Conservation (phyloP, 1,284 basidiomycete genomes). For the Afroboletus lepidellus region DNA sequence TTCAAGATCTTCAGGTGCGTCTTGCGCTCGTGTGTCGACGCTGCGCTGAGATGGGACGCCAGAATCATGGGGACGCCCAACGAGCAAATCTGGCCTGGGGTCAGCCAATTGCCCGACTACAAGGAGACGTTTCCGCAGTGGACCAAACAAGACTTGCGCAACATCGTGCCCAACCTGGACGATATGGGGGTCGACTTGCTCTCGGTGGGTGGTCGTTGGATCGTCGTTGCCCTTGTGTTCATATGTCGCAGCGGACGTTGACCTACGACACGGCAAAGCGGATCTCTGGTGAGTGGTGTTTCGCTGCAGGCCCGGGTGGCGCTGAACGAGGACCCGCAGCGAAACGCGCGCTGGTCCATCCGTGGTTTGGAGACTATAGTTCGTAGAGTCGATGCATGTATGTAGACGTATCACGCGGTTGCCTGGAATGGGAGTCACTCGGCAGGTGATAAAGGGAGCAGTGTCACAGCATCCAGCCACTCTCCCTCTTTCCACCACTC, state of each 20-base stretch:
- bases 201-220: conserved; percentile 44
- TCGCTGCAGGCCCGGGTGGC: conserved; percentile 4
- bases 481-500: neutral
- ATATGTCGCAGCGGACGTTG: conserved; percentile 61
- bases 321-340: conserved; percentile 44
- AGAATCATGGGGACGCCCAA: conserved; percentile 95
- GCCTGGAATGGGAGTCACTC: conserved; percentile 26
- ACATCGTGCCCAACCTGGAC: conserved; percentile 69
- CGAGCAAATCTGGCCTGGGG: conserved; percentile 91
- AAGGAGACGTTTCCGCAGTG: conserved; percentile 97
- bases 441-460: conserved; percentile 33
- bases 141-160: conserved; percentile 67
- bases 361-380: conserved; percentile 70
- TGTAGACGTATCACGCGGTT: conserved; percentile 18
- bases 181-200: conserved; percentile 77
- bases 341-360: conserved; percentile 81
- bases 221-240: conserved; percentile 3
- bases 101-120: conserved; percentile 90
- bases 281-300: conserved; percentile 70
- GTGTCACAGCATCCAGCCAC: conserved; percentile 29
- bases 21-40: neutral
- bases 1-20: conserved; percentile 96
- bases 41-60: conserved; percentile 9
- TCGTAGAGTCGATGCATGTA: conserved; percentile 13
- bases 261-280: conserved; percentile 93